Evolutionary conservation across 2,329 filamentous ascomycete genomes (phyloP).

Genomic region (Zasmidium angulare): DNA sequence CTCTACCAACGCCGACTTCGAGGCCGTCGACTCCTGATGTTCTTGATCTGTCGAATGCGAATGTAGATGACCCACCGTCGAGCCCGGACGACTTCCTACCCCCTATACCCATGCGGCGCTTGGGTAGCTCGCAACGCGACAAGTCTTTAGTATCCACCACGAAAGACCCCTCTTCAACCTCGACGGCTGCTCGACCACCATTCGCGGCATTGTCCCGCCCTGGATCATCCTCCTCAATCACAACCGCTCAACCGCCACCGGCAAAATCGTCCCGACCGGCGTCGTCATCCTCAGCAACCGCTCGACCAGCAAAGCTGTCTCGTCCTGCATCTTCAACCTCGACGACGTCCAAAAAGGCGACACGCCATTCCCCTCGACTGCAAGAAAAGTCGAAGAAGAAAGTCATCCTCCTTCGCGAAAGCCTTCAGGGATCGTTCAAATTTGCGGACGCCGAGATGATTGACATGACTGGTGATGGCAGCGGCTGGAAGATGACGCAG

Average conservation of each 20-base stretch:
- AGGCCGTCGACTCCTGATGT: neutral
- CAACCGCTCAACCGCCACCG: neutral
- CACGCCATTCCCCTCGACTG: conserved; percentile 13
- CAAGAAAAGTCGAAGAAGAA: neutral
- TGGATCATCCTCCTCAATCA: too few species aligned
- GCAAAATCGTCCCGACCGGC: neutral
- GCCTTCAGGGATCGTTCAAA: conserved; percentile 36
- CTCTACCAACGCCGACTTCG: neutral
- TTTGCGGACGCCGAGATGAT: conserved; percentile 30
- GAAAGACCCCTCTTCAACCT: too few species aligned
- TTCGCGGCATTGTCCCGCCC: too few species aligned
- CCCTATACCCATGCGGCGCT: neutral
- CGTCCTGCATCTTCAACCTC: conserved; percentile 5
- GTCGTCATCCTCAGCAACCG: neutral
- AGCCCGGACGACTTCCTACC: conserved; percentile 17
- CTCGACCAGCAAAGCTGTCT: neutral
- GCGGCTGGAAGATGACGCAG: conserved; percentile 19
- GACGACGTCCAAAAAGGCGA: neutral
- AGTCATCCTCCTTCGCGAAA: conserved; percentile 31
- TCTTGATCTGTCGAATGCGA: neutral
- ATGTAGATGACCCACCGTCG: conserved; percentile 6
- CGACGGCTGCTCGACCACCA: too few species aligned
- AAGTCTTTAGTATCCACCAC: neutral
- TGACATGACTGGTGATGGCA: conserved; percentile 31
- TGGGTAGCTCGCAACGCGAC: neutral